Evolutionary conservation across 2,329 filamentous ascomycete genomes (phyloP).

Genomic region (Pseudogymnoascus sp.): DNA sequence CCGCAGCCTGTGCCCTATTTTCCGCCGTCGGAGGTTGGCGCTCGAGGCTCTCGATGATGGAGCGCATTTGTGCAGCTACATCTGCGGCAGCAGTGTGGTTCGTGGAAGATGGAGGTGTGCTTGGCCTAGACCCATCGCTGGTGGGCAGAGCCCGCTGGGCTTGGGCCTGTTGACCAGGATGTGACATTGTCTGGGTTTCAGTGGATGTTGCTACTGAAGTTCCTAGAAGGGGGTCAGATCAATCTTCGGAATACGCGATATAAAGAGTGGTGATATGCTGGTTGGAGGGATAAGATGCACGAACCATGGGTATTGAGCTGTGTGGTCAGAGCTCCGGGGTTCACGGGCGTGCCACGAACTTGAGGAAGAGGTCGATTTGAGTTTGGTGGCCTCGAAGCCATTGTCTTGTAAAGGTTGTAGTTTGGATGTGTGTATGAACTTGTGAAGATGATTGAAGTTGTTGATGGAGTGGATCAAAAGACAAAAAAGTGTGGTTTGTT

Average conservation of each 20-base stretch:
- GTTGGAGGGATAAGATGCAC: not conserved
- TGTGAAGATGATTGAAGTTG: not conserved
- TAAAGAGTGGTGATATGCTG: not conserved
- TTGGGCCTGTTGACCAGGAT: not conserved
- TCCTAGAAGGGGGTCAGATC: not conserved
- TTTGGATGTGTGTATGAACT: not conserved
- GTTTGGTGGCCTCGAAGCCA: not conserved
- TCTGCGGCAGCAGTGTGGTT: not conserved
- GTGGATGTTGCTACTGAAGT: not conserved
- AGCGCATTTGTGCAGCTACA: not conserved
- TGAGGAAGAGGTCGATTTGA: constrained; percentile 2
- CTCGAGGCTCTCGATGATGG: not conserved
- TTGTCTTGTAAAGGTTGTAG: not conserved
- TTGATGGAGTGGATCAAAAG: not conserved
- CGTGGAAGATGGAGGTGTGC: not conserved
- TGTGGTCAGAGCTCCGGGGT: not conserved
- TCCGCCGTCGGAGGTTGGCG: not conserved
- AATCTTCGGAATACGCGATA: not conserved
- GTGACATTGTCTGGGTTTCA: not conserved
- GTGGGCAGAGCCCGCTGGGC: not conserved
- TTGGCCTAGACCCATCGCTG: not conserved
- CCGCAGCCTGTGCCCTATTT: not conserved
- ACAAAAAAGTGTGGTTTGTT: not conserved
- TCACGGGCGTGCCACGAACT: not conserved
- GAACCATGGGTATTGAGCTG: not conserved